Evolutionary conservation across 2,329 filamentous ascomycete species (phyloP).

Genomic region (Drechslerella coelobrocha): DNA sequence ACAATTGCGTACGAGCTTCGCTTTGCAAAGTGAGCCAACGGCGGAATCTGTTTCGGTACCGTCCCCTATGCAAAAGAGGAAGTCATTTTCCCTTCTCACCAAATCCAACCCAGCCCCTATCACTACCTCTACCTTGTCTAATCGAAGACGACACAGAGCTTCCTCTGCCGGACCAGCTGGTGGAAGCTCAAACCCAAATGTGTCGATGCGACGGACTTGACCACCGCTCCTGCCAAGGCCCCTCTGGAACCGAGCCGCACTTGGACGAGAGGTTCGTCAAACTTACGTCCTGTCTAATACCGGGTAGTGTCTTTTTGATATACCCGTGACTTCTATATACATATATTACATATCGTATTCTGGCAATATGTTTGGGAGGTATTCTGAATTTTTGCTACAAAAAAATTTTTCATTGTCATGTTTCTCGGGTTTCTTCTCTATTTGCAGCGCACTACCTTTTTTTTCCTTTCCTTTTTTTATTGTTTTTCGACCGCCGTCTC

Average conservation of each 20-base stretch:
- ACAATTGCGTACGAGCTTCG: constrained; percentile 49
- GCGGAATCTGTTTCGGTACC: constrained; percentile 31
- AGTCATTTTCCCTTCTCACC: constrained; percentile 42
- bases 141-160: constrained; percentile 45
- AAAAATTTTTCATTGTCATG: constrained; percentile 13
- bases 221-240: constrained; percentile 29
- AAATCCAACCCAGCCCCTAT: constrained; percentile 28
- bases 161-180: constrained; percentile 50
- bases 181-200: constrained; percentile 36
- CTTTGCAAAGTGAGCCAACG: constrained; percentile 45
- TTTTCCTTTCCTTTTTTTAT: constrained; percentile 28
- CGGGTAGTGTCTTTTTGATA: constrained; percentile 23
- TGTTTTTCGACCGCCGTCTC: constrained; percentile 21
- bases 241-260: constrained; percentile 49
- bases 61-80: constrained; percentile 13
- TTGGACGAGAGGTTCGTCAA: constrained; percentile 41
- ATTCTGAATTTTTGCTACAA: constrained; percentile 24
- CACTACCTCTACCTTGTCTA: constrained; percentile 19
- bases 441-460: constrained; percentile 31
- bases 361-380: constrained; percentile 41
- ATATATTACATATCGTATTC: constrained; percentile 31
- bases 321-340: constrained; percentile 18
- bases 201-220: constrained; percentile 46
- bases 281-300: constrained; percentile 40
- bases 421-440: constrained; percentile 21